Evolutionary conservation across 2,329 filamentous ascomycete genomes (phyloP), one percentile per base, ranked within the genome.

Genomic region (Phaeosphaeria sp.): DNA sequence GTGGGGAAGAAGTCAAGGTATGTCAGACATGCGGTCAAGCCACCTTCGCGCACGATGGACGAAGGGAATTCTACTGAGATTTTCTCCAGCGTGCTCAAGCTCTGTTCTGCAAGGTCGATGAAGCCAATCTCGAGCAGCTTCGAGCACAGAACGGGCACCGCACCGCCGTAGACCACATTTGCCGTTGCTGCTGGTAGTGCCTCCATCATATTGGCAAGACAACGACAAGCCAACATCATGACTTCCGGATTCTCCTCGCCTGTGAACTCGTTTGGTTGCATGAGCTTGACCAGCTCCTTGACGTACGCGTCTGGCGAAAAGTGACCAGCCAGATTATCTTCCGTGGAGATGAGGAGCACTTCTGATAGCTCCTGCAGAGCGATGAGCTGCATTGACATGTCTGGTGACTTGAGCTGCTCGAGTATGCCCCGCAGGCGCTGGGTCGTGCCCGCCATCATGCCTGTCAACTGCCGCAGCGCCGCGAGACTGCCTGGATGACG

Each of bases 1-100:
- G 95, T 99, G 17, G 94, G 90, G 72, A 99, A 99, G 79, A 99
- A 99, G 75, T 99, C 95, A 56, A 99, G 85, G 74, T 95, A 98
- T 0, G 92, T 96, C 64, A 99, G 81, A 72, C 95, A 99, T n/a
- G 95, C 95, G 1, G 92, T 96, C 62, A 99, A 82, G 11, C 95
- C 95, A 49, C 95, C 96, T 79, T 98, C 95, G 51, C 93, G 90
- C 46, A 99, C 95, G 67, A 99, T 99, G 55, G 92, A 93, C 3
- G 91, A 89, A 1, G 95, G 95, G 72, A 97, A 99, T 73, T 99
- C 95, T 55, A 94, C 88, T 0, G 95, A 99, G 50, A 99, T 97
- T 79, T 98, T 99, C 75, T 98, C 93, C 52, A 99, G 82, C 0
- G 95, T 99, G 80, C 93, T 99, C 50, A 99, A 81, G 56, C 95